A percentile compares a stretch with the other conserved stretches of the same genome.
Evolutionary conservation across 148 eudicot genomes (phyloP).

Genomic region (Vaccinium myrtillus): DNA sequence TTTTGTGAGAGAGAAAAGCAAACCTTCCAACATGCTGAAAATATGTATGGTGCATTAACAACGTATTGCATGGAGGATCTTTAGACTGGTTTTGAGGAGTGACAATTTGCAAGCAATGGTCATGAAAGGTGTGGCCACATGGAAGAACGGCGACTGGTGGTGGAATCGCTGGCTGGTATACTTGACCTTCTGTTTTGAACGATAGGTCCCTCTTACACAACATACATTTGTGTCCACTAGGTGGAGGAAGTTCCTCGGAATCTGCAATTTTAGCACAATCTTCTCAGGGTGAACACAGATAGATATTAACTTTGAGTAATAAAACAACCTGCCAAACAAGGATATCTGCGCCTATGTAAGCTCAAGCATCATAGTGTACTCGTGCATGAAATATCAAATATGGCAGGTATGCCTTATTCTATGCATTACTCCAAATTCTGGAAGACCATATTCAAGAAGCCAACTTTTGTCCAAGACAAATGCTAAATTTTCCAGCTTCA

Average conservation of each 20-base stretch:
- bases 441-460: background rate
- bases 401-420: background rate
- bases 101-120: conserved; percentile 51
- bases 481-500: background rate
- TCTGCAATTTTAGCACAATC: conserved; percentile 29
- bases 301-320: background rate
- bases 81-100: conserved; percentile 50
- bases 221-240: conserved; percentile 47
- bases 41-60: conserved; percentile 94
- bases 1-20: conserved; percentile 13
- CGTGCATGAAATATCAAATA: background rate
- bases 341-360: background rate
- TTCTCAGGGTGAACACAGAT: conserved; percentile 6
- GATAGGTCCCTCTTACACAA: conserved; percentile 73
- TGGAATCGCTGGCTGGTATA: conserved; percentile 34
- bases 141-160: conserved; percentile 59
- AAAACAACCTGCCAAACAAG: background rate
- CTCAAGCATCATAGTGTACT: background rate
- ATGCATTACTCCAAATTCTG: background rate
- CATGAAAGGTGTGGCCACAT: conserved; percentile 65
- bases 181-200: conserved; percentile 54
- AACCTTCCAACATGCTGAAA: conserved; percentile 99
- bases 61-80: conserved; percentile 74
- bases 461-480: background rate
- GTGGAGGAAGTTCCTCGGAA: conserved; percentile 25